Base-by-base conservation (phyloP, 148 eudicot genomes). In the Chenopodium quinoa region DNA sequence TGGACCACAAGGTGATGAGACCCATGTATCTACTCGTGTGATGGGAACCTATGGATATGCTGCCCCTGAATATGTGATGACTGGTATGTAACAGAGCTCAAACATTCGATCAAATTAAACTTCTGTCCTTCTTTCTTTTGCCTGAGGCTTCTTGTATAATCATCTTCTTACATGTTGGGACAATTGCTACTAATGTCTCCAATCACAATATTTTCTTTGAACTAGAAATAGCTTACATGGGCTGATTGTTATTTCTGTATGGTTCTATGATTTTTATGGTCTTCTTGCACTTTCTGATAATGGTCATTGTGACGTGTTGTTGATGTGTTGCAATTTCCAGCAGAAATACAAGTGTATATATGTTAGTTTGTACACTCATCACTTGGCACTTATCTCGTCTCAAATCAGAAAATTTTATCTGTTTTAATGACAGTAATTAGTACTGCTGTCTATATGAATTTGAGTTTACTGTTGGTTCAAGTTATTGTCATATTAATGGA, bases 31-130 rank as follows among this genome's bases (percentile, higher is more conserved):
- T 31, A 94, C 98, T 84, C 90, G 98, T 78, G 98, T 94, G 66
- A 92, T 95, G 98, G 98, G 98, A 73, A 95, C 98, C 76, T 95
- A 95, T 81, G 98, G 98, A 80, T 95, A 95, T 90, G 98, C 98
- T 85, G 98, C 98, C 73, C 98, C 98, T 52, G 98, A 95, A 82
- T 95, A 88, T 83, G 90, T 95, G 37, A 95, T 95, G 98, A 95
- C 98, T 79, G 98, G 98, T 95, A 95, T 76, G 91, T 77, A 76
- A 85, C 67, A 34, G 56, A 62, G 63, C 76, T 50, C 47, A 22
- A 54, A 52, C 65, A 48, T 50, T 27, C 44, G 47, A 50, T 40
- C 20, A 52, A 60, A 44, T 75, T 37, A 34, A 13, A 44, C 64
- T 58, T 20, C 69, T 46, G 64, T 54, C 75, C 4, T 56, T 62